Conservation (phyloP, 148 eudicot genomes). For the Chenopodium album region DNA sequence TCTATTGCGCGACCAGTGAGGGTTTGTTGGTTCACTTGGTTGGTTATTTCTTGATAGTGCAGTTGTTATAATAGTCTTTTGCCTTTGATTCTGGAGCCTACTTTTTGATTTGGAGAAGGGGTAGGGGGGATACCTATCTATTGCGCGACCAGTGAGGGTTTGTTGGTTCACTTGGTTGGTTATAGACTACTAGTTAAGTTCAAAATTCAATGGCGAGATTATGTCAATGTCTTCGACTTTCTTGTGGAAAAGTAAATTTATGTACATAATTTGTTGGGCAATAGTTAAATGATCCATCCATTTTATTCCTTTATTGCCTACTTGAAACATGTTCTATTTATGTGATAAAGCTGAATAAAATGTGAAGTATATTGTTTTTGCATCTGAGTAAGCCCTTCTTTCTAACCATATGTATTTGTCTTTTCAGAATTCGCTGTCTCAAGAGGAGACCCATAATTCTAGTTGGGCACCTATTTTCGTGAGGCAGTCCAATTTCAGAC, state of each 20-base stretch:
- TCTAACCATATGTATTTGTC: constrained; percentile 4
- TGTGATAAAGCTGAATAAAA: neutral
- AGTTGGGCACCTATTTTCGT: constrained; percentile 88
- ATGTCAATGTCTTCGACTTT: neutral
- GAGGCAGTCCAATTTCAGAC: constrained; percentile 86
- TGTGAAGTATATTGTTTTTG: too few species aligned
- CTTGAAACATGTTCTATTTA: neutral
- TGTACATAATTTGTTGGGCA: neutral
- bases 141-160: neutral
- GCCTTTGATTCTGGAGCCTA: neutral
- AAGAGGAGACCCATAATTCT: constrained; percentile 59
- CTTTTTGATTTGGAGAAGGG: neutral
- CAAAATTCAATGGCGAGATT: neutral
- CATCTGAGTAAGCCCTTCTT: neutral
- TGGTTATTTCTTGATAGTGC: neutral
- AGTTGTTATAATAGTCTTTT: neutral
- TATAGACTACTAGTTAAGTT: neutral
- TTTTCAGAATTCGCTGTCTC: constrained; percentile 70
- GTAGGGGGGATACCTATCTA: neutral
- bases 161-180: neutral
- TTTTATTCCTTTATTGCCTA: neutral
- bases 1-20: neutral
- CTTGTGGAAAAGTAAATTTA: neutral
- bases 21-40: neutral
- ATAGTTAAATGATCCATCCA: neutral